Evolutionary conservation across 805 yeast genomes (phyloP).

Genomic region (Kluyveromyces starmeri): DNA sequence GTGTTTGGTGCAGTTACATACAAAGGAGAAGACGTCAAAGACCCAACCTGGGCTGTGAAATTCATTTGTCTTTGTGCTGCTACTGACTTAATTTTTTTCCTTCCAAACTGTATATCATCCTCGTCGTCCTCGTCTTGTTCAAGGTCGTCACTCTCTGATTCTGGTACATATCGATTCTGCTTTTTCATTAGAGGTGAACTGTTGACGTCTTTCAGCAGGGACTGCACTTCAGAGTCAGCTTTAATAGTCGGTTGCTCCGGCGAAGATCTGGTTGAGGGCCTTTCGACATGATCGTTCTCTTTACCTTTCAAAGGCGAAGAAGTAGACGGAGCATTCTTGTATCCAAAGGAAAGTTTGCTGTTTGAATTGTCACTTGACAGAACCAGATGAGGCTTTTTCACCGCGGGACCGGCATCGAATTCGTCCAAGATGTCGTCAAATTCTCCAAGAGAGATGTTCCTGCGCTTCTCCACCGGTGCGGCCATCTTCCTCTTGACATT

Average conservation of each 20-base stretch:
- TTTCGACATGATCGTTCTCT: slow-evolving; percentile 7
- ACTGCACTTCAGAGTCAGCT: not conserved
- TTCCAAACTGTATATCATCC: slow-evolving; percentile 25
- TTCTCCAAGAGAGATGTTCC: slow-evolving; percentile 40
- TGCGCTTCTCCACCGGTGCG: slow-evolving; percentile 20
- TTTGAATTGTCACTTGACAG: not conserved
- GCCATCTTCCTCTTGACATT: slow-evolving; percentile 36
- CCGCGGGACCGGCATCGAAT: slow-evolving; percentile 24
- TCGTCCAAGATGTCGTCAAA: slow-evolving; percentile 67
- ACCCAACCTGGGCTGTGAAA: slow-evolving; percentile 17
- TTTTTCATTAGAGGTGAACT: slow-evolving; percentile 17
- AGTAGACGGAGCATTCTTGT: slow-evolving; percentile 9
- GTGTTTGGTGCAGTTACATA: slow-evolving; percentile 30
- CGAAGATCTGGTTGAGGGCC: slow-evolving; percentile 5
- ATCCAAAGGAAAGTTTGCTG: not conserved
- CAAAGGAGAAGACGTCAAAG: slow-evolving; percentile 15
- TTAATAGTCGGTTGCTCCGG: no score
- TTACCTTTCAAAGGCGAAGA: slow-evolving; percentile 22
- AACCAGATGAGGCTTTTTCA: not conserved
- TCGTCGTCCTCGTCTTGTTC: slow-evolving; percentile 31
- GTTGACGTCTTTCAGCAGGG: slow-evolving; percentile 15
- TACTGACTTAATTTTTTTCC: slow-evolving; percentile 25
- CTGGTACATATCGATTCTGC: slow-evolving; percentile 5
- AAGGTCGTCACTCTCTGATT: slow-evolving; percentile 23
- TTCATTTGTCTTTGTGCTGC: slow-evolving; percentile 20